Evolutionary conservation across 164 flowering plant species (phyloP).

Genomic region (Euptelea pleiosperma): DNA sequence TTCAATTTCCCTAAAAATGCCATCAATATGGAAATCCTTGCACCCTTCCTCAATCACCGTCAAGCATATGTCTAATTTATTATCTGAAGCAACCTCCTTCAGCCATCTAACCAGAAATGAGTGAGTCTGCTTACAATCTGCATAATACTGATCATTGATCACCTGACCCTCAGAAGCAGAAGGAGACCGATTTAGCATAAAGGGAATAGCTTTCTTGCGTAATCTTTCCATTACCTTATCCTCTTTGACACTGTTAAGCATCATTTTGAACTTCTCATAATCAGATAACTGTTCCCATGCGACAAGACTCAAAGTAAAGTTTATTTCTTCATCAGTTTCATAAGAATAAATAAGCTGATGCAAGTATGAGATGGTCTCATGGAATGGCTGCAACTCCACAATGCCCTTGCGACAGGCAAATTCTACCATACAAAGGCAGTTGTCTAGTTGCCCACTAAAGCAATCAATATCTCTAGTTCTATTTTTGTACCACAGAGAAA

Average conservation of each 20-base stretch:
- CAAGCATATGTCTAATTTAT: conserved; percentile 66
- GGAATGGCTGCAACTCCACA: conserved; percentile 58
- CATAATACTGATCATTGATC: conserved; percentile 12
- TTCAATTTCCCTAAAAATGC: conserved; percentile 60
- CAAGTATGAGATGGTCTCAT: conserved; percentile 59
- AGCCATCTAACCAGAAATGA: conserved; percentile 87
- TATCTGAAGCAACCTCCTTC: conserved; percentile 67
- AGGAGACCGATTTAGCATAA: conserved; percentile 48
- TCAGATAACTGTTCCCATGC: conserved; percentile 76
- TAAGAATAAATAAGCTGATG: conserved; percentile 73
- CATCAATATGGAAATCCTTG: conserved; percentile 32
- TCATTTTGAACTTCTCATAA: conserved; percentile 86
- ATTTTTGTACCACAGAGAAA: conserved; percentile 70
- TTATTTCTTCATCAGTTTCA: conserved; percentile 41
- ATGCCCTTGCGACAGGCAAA: conserved; percentile 75
- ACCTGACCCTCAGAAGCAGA: conserved; percentile 17
- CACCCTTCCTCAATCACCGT: conserved; percentile 80
- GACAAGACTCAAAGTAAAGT: conserved; percentile 48
- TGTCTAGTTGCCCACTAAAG: conserved; percentile 84
- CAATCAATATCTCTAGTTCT: conserved; percentile 82
- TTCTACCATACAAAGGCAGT: conserved; percentile 69
- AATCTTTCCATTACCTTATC: conserved; percentile 56
- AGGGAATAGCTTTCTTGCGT: conserved; percentile 63
- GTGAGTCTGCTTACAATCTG: conserved; percentile 29
- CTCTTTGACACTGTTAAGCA: conserved; percentile 70